Base-by-base conservation (phyloP, 2,329 filamentous ascomycete species). In the Fusarium sp. region DNA sequence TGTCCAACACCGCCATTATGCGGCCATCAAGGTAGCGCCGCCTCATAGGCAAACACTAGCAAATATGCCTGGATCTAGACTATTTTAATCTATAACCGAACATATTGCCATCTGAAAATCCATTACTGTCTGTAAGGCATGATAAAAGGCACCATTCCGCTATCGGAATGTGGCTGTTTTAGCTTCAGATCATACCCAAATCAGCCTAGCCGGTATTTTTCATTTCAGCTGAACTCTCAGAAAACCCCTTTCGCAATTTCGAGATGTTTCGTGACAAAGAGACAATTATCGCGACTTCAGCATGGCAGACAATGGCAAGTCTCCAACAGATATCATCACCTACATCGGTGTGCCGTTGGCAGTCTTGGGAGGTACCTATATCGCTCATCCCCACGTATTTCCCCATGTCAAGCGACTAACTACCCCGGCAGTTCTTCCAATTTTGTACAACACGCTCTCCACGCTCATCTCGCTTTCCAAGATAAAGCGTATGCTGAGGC, bases 381-480 rank as follows among this genome's bases (percentile, higher is more conserved):
- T 11, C n/a, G 16, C 9, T 15, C 1, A 11, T 14, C 9, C 9
- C 4, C 18, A 10, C 11, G 18, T 37, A 52, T n/a, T n/a, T 27
- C 18, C 25, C 9, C 15, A 41, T 25, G 60, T 27, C 48, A 51
- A 27, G 27, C n/a, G 14, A 44, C 65, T 68, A 45, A 68, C 51
- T 10, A 44, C n/a, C 45, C 37, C 23, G 31, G 42, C 41, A 78
- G 86, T 91, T 27, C 82, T 91, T 10, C 90, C 90, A 0, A 92
- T 92, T 56, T 82, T 92, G 46, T 92, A 91, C 81, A 92, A 91
- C 76, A 91, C 87, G 25, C 81, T 89, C 59, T 84, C 86, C 31
- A 90, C 89, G 7, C 85, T 91, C 31, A 82, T 88, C 19, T 89
- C 88, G 4, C 83, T 90, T 5, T 88, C 88, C 42, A 86, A 86